These are phyloP conservation scores for Omphalotus olearius DNA, from an alignment of 1,284 basidiomycete genomes.

Conservation along the genomic window DNA sequence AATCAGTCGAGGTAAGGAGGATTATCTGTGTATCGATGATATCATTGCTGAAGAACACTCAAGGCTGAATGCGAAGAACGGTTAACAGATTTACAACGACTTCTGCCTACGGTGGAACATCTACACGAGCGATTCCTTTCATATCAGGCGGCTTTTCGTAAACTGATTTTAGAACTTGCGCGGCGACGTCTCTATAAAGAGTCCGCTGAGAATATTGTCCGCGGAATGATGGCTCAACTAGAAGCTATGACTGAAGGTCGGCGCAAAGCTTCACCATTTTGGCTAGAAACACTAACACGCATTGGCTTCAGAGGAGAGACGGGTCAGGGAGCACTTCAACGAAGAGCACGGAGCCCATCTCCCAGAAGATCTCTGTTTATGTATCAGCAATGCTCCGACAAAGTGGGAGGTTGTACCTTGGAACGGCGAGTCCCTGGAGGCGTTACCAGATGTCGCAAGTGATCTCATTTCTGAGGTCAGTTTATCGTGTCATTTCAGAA, in stretches of 20 bases:
- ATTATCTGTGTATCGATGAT: not conserved
- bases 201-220: constrained; percentile 56
- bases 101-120: constrained; percentile 55
- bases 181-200: constrained; percentile 65
- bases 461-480: constrained; percentile 10
- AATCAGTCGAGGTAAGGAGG: constrained; percentile 52
- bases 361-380: constrained; percentile 73
- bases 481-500: not conserved
- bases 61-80: constrained; percentile 51
- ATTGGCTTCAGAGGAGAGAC: constrained; percentile 55
- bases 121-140: constrained; percentile 59
- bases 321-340: constrained; percentile 63
- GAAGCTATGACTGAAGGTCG: constrained; percentile 61
- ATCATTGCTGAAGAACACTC: not conserved
- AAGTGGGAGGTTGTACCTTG: constrained; percentile 60
- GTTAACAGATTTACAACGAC: constrained; percentile 51
- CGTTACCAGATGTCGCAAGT: constrained; percentile 31
- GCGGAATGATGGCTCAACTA: constrained; percentile 59
- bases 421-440: constrained; percentile 48
- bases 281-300: not conserved
- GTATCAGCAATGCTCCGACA: constrained; percentile 67
- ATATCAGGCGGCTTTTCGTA: constrained; percentile 68
- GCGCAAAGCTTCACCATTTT: constrained; percentile 11
- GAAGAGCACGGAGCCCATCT: constrained; percentile 64
- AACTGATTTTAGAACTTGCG: constrained; percentile 66